These are phyloP conservation scores for Calonectria ilicicola DNA, from an alignment of 2,329 filamentous ascomycete species.

Conservation along the genomic window DNA sequence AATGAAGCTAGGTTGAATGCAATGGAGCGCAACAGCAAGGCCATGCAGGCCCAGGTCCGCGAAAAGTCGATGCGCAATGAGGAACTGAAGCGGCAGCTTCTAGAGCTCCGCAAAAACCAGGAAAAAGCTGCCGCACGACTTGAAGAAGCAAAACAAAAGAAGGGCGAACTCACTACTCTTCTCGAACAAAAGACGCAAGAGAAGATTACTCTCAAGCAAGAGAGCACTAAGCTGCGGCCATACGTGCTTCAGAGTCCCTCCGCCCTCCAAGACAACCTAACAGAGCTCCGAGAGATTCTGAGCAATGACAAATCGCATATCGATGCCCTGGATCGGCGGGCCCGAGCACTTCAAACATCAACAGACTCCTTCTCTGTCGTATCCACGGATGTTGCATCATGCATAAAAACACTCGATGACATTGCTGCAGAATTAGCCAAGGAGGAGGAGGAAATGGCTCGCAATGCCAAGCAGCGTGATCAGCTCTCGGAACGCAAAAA, in stretches of 20 bases:
- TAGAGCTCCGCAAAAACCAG: conserved; percentile 85
- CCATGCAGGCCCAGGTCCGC: conserved; percentile 83
- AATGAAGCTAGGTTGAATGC: conserved; percentile 84
- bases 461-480: conserved; percentile 85
- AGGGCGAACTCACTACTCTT: conserved; percentile 77
- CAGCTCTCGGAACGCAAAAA: conserved; percentile 89
- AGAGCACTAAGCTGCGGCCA: conserved; percentile 88
- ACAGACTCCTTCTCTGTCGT: conserved; percentile 90
- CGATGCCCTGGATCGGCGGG: conserved; percentile 86
- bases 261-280: conserved; percentile 82
- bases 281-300: conserved; percentile 84
- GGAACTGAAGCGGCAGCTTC: conserved; percentile 83
- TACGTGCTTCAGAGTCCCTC: conserved; percentile 93
- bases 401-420: conserved; percentile 90
- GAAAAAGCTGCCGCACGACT: conserved; percentile 85
- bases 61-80: conserved; percentile 90
- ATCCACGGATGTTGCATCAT: conserved; percentile 84
- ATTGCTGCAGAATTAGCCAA: conserved; percentile 86
- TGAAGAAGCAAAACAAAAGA: conserved; percentile 85
- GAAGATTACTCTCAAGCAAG: conserved; percentile 80
- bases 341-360: conserved; percentile 91
- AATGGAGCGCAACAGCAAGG: conserved; percentile 82
- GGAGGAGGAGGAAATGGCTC: conserved; percentile 89
- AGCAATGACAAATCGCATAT: conserved; percentile 85
- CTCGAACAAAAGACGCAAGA: conserved; percentile 79